Evolutionary conservation across 257 asterid genomes (phyloP).

Genomic region (Solanum lignicaule): DNA sequence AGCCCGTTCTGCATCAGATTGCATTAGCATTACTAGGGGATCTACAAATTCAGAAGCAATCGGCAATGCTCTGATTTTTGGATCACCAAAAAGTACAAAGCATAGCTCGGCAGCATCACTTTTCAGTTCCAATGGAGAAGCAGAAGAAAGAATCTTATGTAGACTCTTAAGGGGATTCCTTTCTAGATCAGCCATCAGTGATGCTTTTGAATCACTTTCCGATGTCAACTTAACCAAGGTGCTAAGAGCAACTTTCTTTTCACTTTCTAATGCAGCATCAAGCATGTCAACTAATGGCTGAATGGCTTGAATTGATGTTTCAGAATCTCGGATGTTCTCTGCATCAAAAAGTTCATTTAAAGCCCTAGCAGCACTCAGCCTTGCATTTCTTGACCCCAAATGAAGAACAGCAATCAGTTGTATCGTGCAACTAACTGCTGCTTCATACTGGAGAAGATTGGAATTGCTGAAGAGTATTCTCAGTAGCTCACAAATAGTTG

Average conservation of each 20-base stretch:
- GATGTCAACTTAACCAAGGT: constrained; percentile 67
- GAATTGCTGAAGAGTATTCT: constrained; percentile 59
- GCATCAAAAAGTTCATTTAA: constrained; percentile 60
- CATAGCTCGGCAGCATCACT: constrained; percentile 70
- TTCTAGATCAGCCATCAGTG: constrained; percentile 58
- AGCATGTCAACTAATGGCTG: constrained; percentile 84
- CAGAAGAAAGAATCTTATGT: constrained; percentile 41
- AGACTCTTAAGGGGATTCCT: constrained; percentile 55
- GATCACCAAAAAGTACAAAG: constrained; percentile 43
- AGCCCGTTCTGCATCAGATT: constrained; percentile 46
- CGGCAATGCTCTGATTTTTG: constrained; percentile 43
- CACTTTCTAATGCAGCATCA: constrained; percentile 40
- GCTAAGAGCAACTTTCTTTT: constrained; percentile 59
- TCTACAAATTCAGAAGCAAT: constrained; percentile 50
- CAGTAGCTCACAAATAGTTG: constrained; percentile 62
- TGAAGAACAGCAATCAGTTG: constrained; percentile 87
- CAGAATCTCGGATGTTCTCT: constrained; percentile 54
- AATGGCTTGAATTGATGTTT: constrained; percentile 60
- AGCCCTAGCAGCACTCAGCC: constrained; percentile 72
- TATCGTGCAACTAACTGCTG: constrained; percentile 52
- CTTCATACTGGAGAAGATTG: constrained; percentile 47
- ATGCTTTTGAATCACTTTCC: constrained; percentile 37
- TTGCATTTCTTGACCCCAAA: constrained; percentile 76
- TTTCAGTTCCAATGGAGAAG: constrained; percentile 49
- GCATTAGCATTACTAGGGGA: constrained; percentile 59